Percentiles rank a stretch among this genome's conserved stretches.
Conservation (phyloP, 2,329 filamentous ascomycete species). For the Aspergillus chevalieri region DNA sequence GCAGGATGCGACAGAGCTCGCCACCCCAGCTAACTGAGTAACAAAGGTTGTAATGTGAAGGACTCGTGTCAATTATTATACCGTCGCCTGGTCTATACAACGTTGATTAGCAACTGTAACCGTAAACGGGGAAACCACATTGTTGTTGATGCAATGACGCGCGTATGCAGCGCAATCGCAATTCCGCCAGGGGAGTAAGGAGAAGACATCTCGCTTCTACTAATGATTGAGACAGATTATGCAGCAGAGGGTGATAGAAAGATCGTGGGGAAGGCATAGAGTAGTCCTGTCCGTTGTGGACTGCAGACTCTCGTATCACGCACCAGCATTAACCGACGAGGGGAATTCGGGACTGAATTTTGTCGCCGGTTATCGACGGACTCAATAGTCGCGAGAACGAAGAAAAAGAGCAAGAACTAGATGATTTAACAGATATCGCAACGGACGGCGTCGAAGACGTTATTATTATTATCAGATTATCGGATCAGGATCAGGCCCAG, state of each 20-base stretch:
- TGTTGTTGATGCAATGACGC: conserved; percentile 11
- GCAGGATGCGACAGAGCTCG: too few relatives aligned
- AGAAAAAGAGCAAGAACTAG: conserved; percentile 1
- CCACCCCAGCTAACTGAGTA: too few relatives aligned
- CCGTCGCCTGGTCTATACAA: neutral
- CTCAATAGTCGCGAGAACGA: too few relatives aligned
- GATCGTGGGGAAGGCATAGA: conserved; percentile 3
- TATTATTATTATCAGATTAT: too few relatives aligned
- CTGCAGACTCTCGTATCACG: neutral
- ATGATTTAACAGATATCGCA: neutral
- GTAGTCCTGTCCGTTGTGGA: neutral
- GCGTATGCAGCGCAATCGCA: conserved; percentile 10
- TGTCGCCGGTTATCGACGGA: neutral
- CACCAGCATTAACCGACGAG: neutral
- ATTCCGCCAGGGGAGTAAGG: neutral
- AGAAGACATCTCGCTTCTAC: neutral
- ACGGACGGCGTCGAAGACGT: too few relatives aligned
- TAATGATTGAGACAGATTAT: neutral
- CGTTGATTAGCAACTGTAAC: neutral
- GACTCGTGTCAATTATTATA: too few relatives aligned
- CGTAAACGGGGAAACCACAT: neutral
- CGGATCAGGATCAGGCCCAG: too few relatives aligned
- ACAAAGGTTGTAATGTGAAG: too few relatives aligned
- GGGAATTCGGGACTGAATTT: neutral
- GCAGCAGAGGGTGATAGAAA: neutral